phyloP scores from a whole-genome alignment of 257 asterid genomes.

The Ophiorrhiza pumila region DNA sequence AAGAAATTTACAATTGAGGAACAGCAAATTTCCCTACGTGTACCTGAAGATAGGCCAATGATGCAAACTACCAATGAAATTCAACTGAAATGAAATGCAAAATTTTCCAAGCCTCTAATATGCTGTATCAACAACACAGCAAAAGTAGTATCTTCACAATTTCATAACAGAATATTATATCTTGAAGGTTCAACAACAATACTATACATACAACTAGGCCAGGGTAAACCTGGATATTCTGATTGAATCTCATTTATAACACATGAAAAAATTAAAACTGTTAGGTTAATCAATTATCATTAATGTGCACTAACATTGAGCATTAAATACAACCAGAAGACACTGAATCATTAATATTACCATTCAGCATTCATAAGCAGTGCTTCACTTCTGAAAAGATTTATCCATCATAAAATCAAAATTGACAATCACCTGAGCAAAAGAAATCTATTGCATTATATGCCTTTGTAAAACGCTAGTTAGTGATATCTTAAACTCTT shows the following conservation, averaged over 20 bases:
- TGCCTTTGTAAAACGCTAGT: not conserved
- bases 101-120: not conserved
- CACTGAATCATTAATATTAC: not conserved
- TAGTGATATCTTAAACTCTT: not conserved
- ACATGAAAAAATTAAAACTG: not conserved
- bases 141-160: not conserved
- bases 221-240: not conserved
- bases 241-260: not conserved
- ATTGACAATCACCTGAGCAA: not conserved
- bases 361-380: not conserved
- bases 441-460: no score
- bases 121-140: not conserved
- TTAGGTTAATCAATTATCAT: not conserved
- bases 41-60: not conserved
- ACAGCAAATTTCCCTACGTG: not conserved
- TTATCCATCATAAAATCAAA: not conserved
- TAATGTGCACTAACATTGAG: not conserved
- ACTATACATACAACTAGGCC: no score
- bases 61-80: not conserved
- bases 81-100: not conserved
- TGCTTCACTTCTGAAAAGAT: slow-evolving; percentile 1
- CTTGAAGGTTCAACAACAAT: not conserved
- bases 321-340: not conserved
- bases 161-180: not conserved
- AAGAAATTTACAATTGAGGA: not conserved